Conservation (phyloP, 805 yeast species). For the Torulaspora delbrueckii region DNA sequence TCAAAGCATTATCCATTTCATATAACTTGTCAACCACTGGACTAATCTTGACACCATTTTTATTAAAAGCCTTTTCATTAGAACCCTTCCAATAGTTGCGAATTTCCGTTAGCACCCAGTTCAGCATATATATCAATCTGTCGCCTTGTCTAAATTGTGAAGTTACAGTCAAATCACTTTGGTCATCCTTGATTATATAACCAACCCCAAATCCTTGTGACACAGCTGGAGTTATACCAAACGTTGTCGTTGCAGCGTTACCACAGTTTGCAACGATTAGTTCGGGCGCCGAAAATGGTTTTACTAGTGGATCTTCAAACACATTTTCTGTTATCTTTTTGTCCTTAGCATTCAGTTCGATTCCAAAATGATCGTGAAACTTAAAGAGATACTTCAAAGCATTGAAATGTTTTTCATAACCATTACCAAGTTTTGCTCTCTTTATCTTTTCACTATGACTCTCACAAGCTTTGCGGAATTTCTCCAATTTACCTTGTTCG, state of each 20-base stretch:
- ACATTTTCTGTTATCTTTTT: constrained; percentile 39
- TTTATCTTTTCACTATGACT: constrained; percentile 47
- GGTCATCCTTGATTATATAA: constrained; percentile 77
- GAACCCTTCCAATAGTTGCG: constrained; percentile 39
- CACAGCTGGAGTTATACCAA: constrained; percentile 86
- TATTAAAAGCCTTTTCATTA: constrained; percentile 7
- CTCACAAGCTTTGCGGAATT: constrained; percentile 47
- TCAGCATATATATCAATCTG: constrained; percentile 68
- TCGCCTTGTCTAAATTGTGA: constrained; percentile 84
- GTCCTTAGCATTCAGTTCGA: constrained; percentile 22
- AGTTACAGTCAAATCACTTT: constrained; percentile 73
- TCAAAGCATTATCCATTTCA: constrained; percentile 36
- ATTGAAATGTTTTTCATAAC: constrained; percentile 69
- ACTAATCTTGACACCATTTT: constrained; percentile 26
- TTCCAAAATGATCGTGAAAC: constrained; percentile 36
- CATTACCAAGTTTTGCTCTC: constrained; percentile 54
- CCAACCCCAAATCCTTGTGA: constrained; percentile 93
- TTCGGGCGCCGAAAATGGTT: constrained; percentile 40
- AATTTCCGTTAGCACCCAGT: constrained; percentile 62
- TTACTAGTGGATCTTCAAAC: constrained; percentile 39
- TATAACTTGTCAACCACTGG: constrained; percentile 32
- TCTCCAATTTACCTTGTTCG: constrained; percentile 43
- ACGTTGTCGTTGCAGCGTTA: constrained; percentile 76
- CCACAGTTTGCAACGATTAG: constrained; percentile 75
- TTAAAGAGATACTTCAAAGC: constrained; percentile 56